Evolutionary conservation across 495 filamentous ascomycete species (phyloP), one percentile per base, ranked within the genome.

Genomic region (Penicillium manginii): DNA sequence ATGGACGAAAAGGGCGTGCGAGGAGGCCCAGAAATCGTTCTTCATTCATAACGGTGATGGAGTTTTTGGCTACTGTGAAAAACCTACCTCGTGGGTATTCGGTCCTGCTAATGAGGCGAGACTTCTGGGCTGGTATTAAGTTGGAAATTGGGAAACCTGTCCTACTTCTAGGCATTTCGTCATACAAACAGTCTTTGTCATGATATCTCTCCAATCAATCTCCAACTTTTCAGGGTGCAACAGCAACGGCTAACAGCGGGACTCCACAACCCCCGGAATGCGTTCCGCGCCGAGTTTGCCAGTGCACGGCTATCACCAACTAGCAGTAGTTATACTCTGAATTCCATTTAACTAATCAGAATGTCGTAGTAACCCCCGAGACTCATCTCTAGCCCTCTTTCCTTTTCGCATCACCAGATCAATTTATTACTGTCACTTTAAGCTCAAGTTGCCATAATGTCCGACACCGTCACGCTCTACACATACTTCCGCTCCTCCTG

Each of bases 401-500:
- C 8, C 8, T 14, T 39, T 2, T 39, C 35, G 4, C 12, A 39
- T 39, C 8, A 10, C 15, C 6, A 39, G 26, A 29, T 29, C 26
- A 29, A 29, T 7, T 29, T 8, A 29, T 29, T 8, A 7, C 7
- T 6, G 4, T 29, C 26, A 5, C 26, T 29, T 29, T 8, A 29
- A 4, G 9, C 4, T 39, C 35, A 4, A 39, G 12, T 39, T 39
- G 17, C 42, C 52, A 47, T 23, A 23, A 74, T 71, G 70, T 8
- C 67, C 43, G 55, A 60, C 54, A 52, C 35, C 58, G 61, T 79
- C 46, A 77, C 67, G 0, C 77, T 84, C 21, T 70, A 83, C 71
- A 82, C 76, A 51, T 84, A 82, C 70, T 84, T 80, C 63, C 78
- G 80, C 48, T 84, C 81, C 46, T 83, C 81, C 50, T 84, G 79